Evolutionary conservation across 2,329 filamentous ascomycete species (phyloP).

Genomic region (Fusarium circinatum): DNA sequence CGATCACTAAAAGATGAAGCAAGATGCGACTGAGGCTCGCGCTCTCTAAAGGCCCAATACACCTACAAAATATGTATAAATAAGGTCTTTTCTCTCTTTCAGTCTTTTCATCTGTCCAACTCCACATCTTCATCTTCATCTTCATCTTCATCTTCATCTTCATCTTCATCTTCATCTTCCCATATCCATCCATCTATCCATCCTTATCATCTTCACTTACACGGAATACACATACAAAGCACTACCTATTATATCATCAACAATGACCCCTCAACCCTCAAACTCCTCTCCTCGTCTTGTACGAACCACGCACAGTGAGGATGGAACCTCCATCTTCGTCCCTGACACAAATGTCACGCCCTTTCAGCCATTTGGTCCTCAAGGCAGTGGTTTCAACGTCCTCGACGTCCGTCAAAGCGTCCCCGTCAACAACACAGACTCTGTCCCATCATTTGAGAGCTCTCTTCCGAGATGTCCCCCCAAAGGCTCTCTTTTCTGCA

Average conservation of each 20-base stretch:
- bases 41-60: background rate
- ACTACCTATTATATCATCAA: background rate
- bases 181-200: background rate
- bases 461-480: slow-evolving; percentile 50
- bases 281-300: slow-evolving; percentile 6
- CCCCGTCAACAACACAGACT: slow-evolving; percentile 31
- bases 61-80: background rate
- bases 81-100: background rate
- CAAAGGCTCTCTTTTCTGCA: slow-evolving; percentile 49
- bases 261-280: slow-evolving; percentile 1
- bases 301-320: slow-evolving; percentile 1
- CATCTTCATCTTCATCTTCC: background rate
- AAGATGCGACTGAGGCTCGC: background rate
- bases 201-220: background rate
- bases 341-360: slow-evolving; percentile 7
- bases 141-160: background rate
- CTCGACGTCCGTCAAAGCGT: slow-evolving; percentile 27
- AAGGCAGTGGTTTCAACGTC: slow-evolving; percentile 12
- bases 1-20: background rate
- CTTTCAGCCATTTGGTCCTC: slow-evolving; percentile 19
- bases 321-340: slow-evolving; percentile 14
- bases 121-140: background rate
- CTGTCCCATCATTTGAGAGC: slow-evolving; percentile 22
- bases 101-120: too few species aligned
- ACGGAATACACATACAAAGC: background rate